Conservation (phyloP, 73 alveolate species). For the Paramecium primaurelia region DNA sequence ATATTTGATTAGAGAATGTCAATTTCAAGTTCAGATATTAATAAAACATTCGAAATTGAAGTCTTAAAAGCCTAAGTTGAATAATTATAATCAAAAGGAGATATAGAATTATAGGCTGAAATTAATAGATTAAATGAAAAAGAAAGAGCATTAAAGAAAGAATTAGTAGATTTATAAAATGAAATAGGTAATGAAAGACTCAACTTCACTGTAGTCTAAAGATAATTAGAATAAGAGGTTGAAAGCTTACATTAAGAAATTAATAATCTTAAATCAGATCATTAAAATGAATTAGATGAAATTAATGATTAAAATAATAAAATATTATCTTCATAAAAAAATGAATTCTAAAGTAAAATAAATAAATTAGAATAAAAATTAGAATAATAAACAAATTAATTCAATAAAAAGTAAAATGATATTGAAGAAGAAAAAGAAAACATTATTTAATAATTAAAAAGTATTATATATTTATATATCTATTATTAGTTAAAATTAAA, state of each 20-base stretch:
- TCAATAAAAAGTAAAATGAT: neutral
- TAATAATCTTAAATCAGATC: neutral
- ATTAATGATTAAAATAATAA: neutral
- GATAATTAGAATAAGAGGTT: neutral
- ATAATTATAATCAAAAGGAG: conserved; percentile 12
- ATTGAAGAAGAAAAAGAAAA: neutral
- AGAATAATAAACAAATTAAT: neutral
- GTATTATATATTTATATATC: neutral
- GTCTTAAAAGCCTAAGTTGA: conserved; percentile 4
- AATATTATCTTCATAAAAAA: neutral
- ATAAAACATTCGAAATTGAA: conserved; percentile 6
- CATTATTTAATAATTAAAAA: neutral
- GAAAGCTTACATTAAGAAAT: conserved; percentile 12
- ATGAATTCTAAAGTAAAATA: neutral
- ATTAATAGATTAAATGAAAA: conserved; percentile 38
- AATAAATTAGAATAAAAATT: neutral
- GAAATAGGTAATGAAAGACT: conserved; percentile 20
- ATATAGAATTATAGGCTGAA: conserved; percentile 33
- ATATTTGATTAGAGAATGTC: conserved; percentile 14
- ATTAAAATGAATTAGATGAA: neutral
- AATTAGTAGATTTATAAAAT: conserved; percentile 30
- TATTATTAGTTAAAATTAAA: neutral
- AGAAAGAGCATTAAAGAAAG: conserved; percentile 38
- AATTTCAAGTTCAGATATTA: neutral
- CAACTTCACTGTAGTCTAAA: neutral